Base-by-base conservation (phyloP, 2,329 filamentous ascomycete species). In the Colletotrichum sp. region DNA sequence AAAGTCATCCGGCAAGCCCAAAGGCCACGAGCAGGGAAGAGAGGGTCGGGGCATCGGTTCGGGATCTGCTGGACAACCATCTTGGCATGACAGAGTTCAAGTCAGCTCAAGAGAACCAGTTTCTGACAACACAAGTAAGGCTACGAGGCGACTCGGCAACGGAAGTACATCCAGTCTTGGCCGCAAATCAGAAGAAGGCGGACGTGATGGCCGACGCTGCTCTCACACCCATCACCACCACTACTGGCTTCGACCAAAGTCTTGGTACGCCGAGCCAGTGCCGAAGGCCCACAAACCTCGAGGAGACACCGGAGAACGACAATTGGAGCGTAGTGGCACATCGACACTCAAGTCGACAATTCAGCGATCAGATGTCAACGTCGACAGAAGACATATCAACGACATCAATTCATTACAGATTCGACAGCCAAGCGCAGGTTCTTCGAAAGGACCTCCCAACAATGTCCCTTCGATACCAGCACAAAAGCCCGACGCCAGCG, bases 141-240 rank as follows among this genome's bases (percentile, higher is more conserved):
- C 13, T 21, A 12, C 32, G 13, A 65, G 28, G 26, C 26, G 39
- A 26, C 16, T 13, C 7, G 49, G 59, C 57, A 26, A 30, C 13
- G 18, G 8, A 36, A n/a, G 13, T 36, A n/a, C 32, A 15, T 28
- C n/a, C 18, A 24, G 21, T 21, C 8, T 30, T 24, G 8, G 2
- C 34, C 36, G 55, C n/a, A 49, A n/a, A 16, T 32, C 60, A 36
- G 21, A 30, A 59, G 57, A 59, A 16, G 71, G 34, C 18, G 63
- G 13, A n/a, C 26, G 16, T 21, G 57, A 78, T 66, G 79, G 78
- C 24, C 49, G 79, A 77, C 80, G 89, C 78, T 91, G 90, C 79
- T 78, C 91, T 74, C 90, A 92, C 81, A 90, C 88, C 78, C 91
- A 92, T 79, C 90, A 92, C 79, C 90, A 92, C 82, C 90, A 92